phyloP scores from a whole-genome alignment of 441 rosid genomes.

The Pelargonium fulgidum region DNA sequence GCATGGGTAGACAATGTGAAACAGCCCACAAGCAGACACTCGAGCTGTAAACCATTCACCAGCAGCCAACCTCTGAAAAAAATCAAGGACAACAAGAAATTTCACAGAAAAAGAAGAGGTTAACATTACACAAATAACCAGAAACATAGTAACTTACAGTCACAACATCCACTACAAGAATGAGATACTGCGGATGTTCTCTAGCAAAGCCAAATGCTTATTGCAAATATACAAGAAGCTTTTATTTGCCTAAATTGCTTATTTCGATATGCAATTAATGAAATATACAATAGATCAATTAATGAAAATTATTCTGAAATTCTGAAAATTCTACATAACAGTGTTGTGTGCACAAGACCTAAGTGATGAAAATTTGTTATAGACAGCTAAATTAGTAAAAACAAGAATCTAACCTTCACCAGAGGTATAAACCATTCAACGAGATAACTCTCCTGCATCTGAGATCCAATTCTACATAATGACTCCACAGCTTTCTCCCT shows the following conservation, averaged over 20 bases:
- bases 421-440: constrained; percentile 71
- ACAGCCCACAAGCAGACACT: constrained; percentile 84
- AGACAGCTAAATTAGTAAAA: background rate
- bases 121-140: background rate
- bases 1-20: constrained; percentile 83
- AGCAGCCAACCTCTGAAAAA: constrained; percentile 64
- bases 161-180: background rate
- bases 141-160: background rate
- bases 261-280: background rate
- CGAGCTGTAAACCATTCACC: constrained; percentile 99
- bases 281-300: too few species aligned
- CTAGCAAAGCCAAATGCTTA: background rate
- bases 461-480: constrained; percentile 72
- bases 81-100: too few species aligned
- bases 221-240: too few species aligned
- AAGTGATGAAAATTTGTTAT: too few species aligned
- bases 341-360: too few species aligned
- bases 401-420: constrained; percentile 51
- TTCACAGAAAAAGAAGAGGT: background rate
- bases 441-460: constrained; percentile 72
- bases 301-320: too few species aligned
- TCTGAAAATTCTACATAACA: too few species aligned
- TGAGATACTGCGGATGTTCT: background rate
- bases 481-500: constrained; percentile 86
- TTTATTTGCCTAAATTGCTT: too few species aligned